Conservation (phyloP, 805 yeast genomes). For the Kodamaea fukazawae region DNA sequence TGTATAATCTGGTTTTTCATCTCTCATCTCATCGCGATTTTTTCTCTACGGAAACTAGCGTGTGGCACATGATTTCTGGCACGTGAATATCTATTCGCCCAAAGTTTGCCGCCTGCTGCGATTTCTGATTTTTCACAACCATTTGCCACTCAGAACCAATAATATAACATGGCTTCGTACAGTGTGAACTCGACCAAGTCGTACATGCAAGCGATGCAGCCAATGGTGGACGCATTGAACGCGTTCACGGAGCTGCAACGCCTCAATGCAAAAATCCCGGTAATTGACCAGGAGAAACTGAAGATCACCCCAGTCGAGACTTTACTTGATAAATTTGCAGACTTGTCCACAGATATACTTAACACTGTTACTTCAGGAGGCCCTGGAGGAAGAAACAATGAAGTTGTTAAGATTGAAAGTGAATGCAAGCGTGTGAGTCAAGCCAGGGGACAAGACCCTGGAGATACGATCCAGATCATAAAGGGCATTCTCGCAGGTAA, state of each 20-base stretch:
- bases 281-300: constrained; percentile 34
- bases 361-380: constrained; percentile 16
- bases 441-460: constrained; percentile 31
- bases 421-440: constrained; percentile 34
- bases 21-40: constrained; percentile 13
- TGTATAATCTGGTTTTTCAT: constrained; percentile 4
- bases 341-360: constrained; percentile 32
- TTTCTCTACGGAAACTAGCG: too few species aligned
- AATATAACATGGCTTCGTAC: constrained; percentile 33
- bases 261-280: constrained; percentile 28
- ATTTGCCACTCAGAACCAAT: neutral
- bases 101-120: too few species aligned
- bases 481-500: constrained; percentile 32
- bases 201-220: constrained; percentile 74
- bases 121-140: too few species aligned
- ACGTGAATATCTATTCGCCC: too few species aligned
- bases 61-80: too few species aligned
- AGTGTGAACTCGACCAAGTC: constrained; percentile 65
- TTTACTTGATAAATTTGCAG: constrained; percentile 37
- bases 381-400: neutral
- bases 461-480: constrained; percentile 28
- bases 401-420: constrained; percentile 21
- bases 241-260: constrained; percentile 20
- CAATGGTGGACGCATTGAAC: constrained; percentile 53
- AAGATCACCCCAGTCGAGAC: constrained; percentile 25